Conservation (phyloP, 108 stramenopile species). For the Fistulifera pelliculosa region DNA sequence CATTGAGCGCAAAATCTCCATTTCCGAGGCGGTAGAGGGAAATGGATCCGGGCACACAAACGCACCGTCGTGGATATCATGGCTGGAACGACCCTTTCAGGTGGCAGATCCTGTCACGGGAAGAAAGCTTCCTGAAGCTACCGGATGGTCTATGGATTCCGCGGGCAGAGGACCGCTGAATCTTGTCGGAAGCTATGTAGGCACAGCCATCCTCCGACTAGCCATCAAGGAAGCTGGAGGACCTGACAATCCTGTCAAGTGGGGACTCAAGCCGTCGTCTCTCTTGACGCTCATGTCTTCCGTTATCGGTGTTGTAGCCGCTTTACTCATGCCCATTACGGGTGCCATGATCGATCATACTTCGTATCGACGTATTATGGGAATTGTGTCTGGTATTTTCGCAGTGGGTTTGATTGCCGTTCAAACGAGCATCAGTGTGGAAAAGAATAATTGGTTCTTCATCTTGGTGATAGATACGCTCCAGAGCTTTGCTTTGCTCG, state of each 20-base stretch:
- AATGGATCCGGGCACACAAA: slow-evolving; percentile 2
- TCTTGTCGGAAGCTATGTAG: slow-evolving; percentile 56
- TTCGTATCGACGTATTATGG: slow-evolving; percentile 33
- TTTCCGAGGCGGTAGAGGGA: slow-evolving; percentile 11
- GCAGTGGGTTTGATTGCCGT: slow-evolving; percentile 30
- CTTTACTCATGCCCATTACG: slow-evolving; percentile 35
- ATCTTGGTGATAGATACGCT: slow-evolving; percentile 59
- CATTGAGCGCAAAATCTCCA: slow-evolving; percentile 1
- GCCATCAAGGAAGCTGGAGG: slow-evolving; percentile 39
- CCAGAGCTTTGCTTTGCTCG: slow-evolving; percentile 35
- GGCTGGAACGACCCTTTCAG: slow-evolving; percentile 7
- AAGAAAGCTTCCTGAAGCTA: slow-evolving; percentile 13
- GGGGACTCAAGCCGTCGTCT: slow-evolving; percentile 58
- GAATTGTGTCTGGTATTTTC: slow-evolving; percentile 19
- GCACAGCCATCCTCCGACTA: slow-evolving; percentile 48
- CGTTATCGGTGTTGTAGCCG: slow-evolving; percentile 44
- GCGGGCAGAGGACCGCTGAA: slow-evolving; percentile 32
- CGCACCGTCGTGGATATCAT: slow-evolving; percentile 2
- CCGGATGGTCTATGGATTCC: slow-evolving; percentile 62
- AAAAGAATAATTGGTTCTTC: slow-evolving; percentile 45
- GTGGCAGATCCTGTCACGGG: slow-evolving; percentile 3
- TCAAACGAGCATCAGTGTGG: slow-evolving; percentile 33
- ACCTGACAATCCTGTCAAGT: slow-evolving; percentile 9
- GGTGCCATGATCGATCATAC: slow-evolving; percentile 78
- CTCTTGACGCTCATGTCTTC: slow-evolving; percentile 56